Conservation (phyloP, 1,139 yeast genomes). For the Pichia cactophila region DNA sequence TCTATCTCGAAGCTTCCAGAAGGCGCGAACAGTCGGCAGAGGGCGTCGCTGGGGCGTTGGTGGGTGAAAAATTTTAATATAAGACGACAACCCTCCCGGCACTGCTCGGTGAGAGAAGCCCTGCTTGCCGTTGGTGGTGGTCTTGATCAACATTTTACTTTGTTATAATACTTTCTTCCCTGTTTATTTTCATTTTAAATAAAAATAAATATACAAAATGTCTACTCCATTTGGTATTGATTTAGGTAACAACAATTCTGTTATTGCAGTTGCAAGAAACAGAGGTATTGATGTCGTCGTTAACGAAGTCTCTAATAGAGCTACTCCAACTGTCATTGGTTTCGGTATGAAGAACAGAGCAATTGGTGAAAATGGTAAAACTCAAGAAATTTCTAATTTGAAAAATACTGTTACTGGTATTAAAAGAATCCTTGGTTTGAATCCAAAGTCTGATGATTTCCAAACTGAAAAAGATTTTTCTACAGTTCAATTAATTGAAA, state of each 20-base stretch:
- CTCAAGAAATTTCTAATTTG: slow-evolving; percentile 91
- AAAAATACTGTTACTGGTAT: slow-evolving; percentile 94
- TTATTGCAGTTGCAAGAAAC: slow-evolving; percentile 95
- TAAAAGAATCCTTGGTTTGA: slow-evolving; percentile 84
- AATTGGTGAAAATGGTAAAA: slow-evolving; percentile 92
- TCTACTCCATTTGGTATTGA: slow-evolving; percentile 96
- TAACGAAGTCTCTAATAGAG: slow-evolving; percentile 96
- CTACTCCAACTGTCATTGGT: slow-evolving; percentile 92
- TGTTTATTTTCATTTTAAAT: no score
- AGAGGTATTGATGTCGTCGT: slow-evolving; percentile 97
- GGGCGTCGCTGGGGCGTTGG: neutral
- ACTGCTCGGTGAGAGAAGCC: neutral
- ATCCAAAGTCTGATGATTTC: slow-evolving; percentile 70
- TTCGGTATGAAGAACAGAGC: slow-evolving; percentile 85
- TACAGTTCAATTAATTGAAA: slow-evolving; percentile 60
- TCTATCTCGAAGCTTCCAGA: neutral
- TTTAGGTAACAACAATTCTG: slow-evolving; percentile 91
- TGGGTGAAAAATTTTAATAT: slow-evolving; percentile 1
- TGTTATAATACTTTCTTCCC: no score
- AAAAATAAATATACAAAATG: slow-evolving; percentile 31
- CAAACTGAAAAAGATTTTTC: slow-evolving; percentile 67
- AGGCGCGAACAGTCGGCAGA: neutral
- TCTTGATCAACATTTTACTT: no score
- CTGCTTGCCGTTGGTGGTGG: neutral
- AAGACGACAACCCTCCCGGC: neutral